Evolutionary conservation across 805 yeast genomes (phyloP).

Genomic region (Starmerella kuoi): DNA sequence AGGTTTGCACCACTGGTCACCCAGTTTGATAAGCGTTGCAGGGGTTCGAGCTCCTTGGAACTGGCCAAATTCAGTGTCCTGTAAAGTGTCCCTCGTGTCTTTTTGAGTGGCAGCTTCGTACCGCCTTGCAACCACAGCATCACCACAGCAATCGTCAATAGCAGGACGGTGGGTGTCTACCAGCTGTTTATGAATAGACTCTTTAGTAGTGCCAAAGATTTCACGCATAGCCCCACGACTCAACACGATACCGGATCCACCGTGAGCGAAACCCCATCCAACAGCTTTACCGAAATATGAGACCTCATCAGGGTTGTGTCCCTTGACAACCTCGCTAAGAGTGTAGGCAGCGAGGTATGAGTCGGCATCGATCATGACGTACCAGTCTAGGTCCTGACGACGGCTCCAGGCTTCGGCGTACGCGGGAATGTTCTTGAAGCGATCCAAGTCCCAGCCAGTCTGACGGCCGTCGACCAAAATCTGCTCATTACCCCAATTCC

Average conservation of each 20-base stretch:
- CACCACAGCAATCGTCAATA: conserved; percentile 29
- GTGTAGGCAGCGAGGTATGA: conserved; percentile 27
- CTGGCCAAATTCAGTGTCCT: conserved; percentile 13
- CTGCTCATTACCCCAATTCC: conserved; percentile 17
- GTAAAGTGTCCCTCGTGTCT: conserved; percentile 12
- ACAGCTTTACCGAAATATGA: conserved; percentile 27
- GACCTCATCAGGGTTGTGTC: conserved; percentile 24
- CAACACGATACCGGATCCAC: conserved; percentile 31
- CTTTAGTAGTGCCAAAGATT: conserved; percentile 21
- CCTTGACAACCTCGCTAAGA: conserved; percentile 21
- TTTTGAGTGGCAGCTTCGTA: conserved; percentile 18
- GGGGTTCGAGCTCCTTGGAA: conserved; percentile 28
- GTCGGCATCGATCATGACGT: conserved; percentile 31
- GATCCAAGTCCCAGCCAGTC: conserved; percentile 30
- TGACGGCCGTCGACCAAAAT: conserved; percentile 10
- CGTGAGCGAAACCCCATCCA: conserved; percentile 29
- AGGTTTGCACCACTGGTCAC: conserved; percentile 26
- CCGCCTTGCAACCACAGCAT: conserved; percentile 26
- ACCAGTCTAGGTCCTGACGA: conserved; percentile 28
- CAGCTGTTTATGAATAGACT: conserved; percentile 4
- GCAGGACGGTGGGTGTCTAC: conserved; percentile 22
- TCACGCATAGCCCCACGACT: conserved; percentile 26
- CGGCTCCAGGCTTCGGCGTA: conserved; percentile 28
- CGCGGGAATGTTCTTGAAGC: conserved; percentile 32
- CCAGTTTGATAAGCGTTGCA: conserved; percentile 11